These are phyloP conservation scores for Entomortierella parvispora DNA, from an alignment of 192 early-diverging fungal genomes.

Conservation along the genomic window DNA sequence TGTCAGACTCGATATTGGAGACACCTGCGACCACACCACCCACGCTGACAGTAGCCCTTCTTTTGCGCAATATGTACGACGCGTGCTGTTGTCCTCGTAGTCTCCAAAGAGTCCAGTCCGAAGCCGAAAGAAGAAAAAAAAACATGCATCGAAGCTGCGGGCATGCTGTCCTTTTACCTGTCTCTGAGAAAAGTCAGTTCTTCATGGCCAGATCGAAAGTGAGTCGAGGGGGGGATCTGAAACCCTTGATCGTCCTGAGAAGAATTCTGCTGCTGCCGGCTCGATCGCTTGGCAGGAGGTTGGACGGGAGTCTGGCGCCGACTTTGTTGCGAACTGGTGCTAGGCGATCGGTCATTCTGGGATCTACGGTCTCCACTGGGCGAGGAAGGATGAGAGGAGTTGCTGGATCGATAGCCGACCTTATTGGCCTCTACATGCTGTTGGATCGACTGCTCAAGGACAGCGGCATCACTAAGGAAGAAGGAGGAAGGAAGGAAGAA, in stretches of 20 bases:
- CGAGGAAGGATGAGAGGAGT: conserved; percentile 26
- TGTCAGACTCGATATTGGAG: too few species aligned
- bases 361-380: conserved; percentile 28
- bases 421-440: conserved; percentile 51
- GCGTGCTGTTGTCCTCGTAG: too few species aligned
- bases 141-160: too few species aligned
- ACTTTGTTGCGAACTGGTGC: neutral
- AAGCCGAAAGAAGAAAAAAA: too few species aligned
- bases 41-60: conserved; percentile 54
- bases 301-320: conserved; percentile 24
- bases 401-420: conserved; percentile 41
- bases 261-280: conserved; percentile 17
- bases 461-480: conserved; percentile 32
- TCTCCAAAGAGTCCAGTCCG: too few species aligned
- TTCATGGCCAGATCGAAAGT: conserved; percentile 47
- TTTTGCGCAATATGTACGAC: too few species aligned
- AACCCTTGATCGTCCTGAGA: conserved; percentile 30
- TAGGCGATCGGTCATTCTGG: conserved; percentile 18
- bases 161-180: too few species aligned
- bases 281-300: conserved; percentile 5
- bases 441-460: conserved; percentile 46
- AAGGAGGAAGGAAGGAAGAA: neutral
- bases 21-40: neutral
- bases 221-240: conserved; percentile 15
- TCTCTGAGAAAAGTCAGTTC: conserved; percentile 43